Evolutionary conservation across 2,329 filamentous ascomycete genomes (phyloP).

Genomic region (Tolypocladium ophioglossoides): DNA sequence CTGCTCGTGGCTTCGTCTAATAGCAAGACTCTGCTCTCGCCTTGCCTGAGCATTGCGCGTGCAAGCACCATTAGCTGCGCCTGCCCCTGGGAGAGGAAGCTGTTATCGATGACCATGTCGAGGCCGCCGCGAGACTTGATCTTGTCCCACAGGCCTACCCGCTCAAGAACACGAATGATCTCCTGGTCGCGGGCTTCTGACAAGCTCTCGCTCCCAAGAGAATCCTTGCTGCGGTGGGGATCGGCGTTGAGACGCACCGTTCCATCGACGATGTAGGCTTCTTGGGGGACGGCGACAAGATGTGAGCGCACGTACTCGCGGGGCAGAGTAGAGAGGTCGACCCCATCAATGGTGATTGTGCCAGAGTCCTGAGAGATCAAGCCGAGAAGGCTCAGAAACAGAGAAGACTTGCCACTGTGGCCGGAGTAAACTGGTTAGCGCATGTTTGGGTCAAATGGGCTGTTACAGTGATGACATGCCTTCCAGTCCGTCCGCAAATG

Average conservation of each 20-base stretch:
- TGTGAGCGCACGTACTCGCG: slow-evolving; percentile 30
- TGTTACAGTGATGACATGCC: not conserved
- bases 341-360: slow-evolving; percentile 30
- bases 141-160: slow-evolving; percentile 29
- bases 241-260: slow-evolving; percentile 37
- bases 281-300: slow-evolving; percentile 37
- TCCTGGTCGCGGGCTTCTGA: slow-evolving; percentile 18
- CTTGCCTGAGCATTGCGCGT: slow-evolving; percentile 31
- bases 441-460: not conserved
- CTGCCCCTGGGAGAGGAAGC: slow-evolving; percentile 33
- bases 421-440: not conserved
- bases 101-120: slow-evolving; percentile 19
- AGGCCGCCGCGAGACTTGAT: slow-evolving; percentile 27
- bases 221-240: slow-evolving; percentile 15
- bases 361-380: slow-evolving; percentile 30
- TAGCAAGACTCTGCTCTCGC: slow-evolving; percentile 27
- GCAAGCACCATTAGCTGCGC: slow-evolving; percentile 40
- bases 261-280: slow-evolving; percentile 34
- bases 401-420: slow-evolving; percentile 37
- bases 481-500: not conserved
- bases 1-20: slow-evolving; percentile 30
- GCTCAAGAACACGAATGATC: slow-evolving; percentile 28
- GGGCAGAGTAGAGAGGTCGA: slow-evolving; percentile 28
- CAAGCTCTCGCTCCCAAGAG: not conserved
- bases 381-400: slow-evolving; percentile 35